Conservation (phyloP, 306 rosid species). For the Gleditsia sinensis region DNA sequence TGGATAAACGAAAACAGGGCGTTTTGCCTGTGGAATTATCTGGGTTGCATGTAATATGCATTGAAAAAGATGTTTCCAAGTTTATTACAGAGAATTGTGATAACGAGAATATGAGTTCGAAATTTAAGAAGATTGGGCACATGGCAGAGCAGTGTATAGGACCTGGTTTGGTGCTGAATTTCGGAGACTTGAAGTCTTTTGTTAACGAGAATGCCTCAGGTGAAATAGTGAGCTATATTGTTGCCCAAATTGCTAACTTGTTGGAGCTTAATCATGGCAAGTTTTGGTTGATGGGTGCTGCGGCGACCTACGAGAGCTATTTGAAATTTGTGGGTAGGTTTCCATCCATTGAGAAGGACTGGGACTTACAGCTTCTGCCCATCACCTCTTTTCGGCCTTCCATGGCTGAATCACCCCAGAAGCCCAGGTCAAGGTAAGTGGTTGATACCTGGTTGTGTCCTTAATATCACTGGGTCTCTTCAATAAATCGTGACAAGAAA, state of each 20-base stretch:
- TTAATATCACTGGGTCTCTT: not conserved
- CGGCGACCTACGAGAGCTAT: slow-evolving; percentile 74
- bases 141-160: slow-evolving; percentile 52
- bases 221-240: slow-evolving; percentile 43
- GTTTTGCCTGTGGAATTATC: slow-evolving; percentile 58
- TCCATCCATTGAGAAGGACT: slow-evolving; percentile 79
- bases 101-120: slow-evolving; percentile 31
- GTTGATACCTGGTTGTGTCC: not conserved
- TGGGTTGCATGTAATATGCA: slow-evolving; percentile 54
- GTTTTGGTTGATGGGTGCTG: slow-evolving; percentile 76
- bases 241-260: slow-evolving; percentile 54
- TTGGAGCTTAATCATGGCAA: slow-evolving; percentile 55
- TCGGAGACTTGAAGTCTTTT: slow-evolving; percentile 77
- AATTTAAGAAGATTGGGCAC: slow-evolving; percentile 46
- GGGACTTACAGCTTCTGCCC: slow-evolving; percentile 87
- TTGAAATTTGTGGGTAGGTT: slow-evolving; percentile 68
- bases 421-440: slow-evolving; percentile 66
- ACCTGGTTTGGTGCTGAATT: slow-evolving; percentile 69
- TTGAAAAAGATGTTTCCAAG: slow-evolving; percentile 52
- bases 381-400: slow-evolving; percentile 74
- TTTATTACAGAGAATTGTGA: slow-evolving; percentile 40
- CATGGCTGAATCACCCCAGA: slow-evolving; percentile 63
- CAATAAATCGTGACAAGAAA: not conserved
- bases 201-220: slow-evolving; percentile 38
- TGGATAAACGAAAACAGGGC: slow-evolving; percentile 51